These are phyloP conservation scores for Aspergillus chevalieri DNA, from an alignment of 2,329 filamentous ascomycete genomes.

Conservation along the genomic window DNA sequence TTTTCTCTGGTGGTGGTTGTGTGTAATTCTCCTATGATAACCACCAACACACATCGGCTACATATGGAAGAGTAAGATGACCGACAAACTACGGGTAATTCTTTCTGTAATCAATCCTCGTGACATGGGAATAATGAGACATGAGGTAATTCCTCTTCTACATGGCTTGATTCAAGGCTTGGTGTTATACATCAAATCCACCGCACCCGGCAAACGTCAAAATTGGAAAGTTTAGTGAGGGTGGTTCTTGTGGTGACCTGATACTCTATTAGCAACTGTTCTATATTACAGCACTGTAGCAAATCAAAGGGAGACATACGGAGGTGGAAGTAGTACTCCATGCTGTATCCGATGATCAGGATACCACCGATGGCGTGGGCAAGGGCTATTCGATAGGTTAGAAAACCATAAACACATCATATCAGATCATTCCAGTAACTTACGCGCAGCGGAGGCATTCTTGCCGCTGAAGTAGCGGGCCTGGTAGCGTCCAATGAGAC, in stretches of 20 bases:
- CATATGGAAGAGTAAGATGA: no score
- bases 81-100: no score
- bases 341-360: constrained; percentile 78
- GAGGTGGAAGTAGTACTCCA: constrained; percentile 99
- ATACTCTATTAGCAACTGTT: constrained; percentile 8
- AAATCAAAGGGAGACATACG: constrained; percentile 56
- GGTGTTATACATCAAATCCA: constrained; percentile 36
- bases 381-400: constrained; percentile 57
- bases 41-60: no score
- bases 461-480: constrained; percentile 77
- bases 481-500: constrained; percentile 83
- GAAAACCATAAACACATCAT: background rate
- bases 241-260: constrained; percentile 99
- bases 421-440: constrained; percentile 35
- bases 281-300: background rate
- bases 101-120: background rate
- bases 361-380: constrained; percentile 77
- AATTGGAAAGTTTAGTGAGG: constrained; percentile 64
- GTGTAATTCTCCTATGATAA: no score
- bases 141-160: constrained; percentile 15
- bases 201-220: constrained; percentile 12
- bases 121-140: constrained; percentile 11
- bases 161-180: constrained; percentile 26
- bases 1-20: no score
- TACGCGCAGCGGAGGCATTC: constrained; percentile 84